Percentiles rank a stretch among this genome's conserved stretches.
These are phyloP conservation scores for Saraca asoca DNA, from an alignment of 331 rosid species.

Conservation along the genomic window DNA sequence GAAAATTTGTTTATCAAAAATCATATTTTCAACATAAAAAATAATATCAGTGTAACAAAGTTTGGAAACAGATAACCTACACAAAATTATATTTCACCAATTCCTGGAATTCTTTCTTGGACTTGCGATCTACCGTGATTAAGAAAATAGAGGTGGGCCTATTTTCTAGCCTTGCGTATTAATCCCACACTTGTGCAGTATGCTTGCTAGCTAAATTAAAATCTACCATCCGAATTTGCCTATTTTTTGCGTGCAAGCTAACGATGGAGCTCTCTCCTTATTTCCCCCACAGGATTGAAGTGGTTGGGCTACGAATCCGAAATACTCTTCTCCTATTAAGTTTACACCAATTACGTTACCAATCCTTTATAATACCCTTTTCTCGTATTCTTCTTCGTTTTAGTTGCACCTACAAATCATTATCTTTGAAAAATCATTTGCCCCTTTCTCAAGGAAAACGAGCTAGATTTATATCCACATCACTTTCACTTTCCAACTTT, in stretches of 20 bases:
- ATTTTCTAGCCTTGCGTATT: slow-evolving; percentile 18
- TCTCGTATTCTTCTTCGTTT: slow-evolving; percentile 4
- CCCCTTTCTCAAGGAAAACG: slow-evolving; percentile 24
- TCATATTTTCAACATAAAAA: too few species aligned
- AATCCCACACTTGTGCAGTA: neutral
- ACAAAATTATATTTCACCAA: neutral
- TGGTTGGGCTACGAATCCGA: slow-evolving; percentile 53
- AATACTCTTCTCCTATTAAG: slow-evolving; percentile 11
- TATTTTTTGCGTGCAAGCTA: slow-evolving; percentile 56
- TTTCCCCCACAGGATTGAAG: slow-evolving; percentile 54
- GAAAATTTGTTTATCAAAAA: too few species aligned
- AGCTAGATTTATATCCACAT: slow-evolving; percentile 35
- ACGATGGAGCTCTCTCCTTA: slow-evolving; percentile 27
- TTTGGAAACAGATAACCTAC: slow-evolving; percentile 4
- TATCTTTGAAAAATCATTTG: neutral
- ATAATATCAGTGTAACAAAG: neutral
- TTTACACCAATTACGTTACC: too few species aligned
- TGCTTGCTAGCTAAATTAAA: slow-evolving; percentile 24
- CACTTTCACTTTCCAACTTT: slow-evolving; percentile 26
- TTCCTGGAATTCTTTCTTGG: neutral
- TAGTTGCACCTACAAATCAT: slow-evolving; percentile 40
- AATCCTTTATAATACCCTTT: slow-evolving; percentile 19
- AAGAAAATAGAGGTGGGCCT: slow-evolving; percentile 17
- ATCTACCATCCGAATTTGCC: slow-evolving; percentile 25
- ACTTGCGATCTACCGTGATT: slow-evolving; percentile 7